Percentiles rank a stretch among this genome's conserved stretches.
Conservation (phyloP, 73 alveolate species). For the Paraurostyla sp. region DNA sequence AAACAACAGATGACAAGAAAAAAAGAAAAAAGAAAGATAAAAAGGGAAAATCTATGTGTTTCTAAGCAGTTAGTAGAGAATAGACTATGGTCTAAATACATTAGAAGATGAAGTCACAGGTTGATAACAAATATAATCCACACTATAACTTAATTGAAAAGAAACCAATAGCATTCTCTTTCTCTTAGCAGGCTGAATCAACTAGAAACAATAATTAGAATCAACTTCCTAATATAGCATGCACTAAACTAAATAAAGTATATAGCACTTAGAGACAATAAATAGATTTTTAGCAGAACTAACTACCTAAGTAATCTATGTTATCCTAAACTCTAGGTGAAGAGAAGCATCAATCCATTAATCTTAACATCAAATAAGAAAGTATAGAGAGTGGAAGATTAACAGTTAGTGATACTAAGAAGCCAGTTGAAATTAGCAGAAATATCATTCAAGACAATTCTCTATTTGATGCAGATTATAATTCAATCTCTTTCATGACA, state of each 20-base stretch:
- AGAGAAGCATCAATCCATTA: too few relatives aligned
- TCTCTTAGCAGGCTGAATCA: neutral
- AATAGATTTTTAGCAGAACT: neutral
- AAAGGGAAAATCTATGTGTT: slow-evolving; percentile 28
- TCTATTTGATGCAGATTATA: too few relatives aligned
- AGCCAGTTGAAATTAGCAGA: too few relatives aligned
- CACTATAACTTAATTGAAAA: neutral
- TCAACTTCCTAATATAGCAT: neutral
- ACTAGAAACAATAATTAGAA: neutral
- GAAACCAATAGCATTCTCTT: neutral
- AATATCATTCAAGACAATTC: too few relatives aligned
- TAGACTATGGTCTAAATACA: slow-evolving; percentile 6
- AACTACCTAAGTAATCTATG: neutral
- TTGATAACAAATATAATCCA: slow-evolving; percentile 45
- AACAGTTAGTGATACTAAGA: too few relatives aligned
- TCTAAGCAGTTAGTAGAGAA: slow-evolving; percentile 40
- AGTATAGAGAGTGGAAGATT: neutral
- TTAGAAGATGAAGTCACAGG: neutral
- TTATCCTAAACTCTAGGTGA: too few relatives aligned
- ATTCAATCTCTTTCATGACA: slow-evolving; percentile 5
- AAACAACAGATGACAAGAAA: neutral
- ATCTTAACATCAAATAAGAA: neutral
- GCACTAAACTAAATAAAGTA: slow-evolving; percentile 4
- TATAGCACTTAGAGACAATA: too few relatives aligned
- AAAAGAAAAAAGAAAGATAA: neutral